phyloP scores from a whole-genome alignment of 2,329 filamentous ascomycete species.

The Colletotrichum cereale region DNA sequence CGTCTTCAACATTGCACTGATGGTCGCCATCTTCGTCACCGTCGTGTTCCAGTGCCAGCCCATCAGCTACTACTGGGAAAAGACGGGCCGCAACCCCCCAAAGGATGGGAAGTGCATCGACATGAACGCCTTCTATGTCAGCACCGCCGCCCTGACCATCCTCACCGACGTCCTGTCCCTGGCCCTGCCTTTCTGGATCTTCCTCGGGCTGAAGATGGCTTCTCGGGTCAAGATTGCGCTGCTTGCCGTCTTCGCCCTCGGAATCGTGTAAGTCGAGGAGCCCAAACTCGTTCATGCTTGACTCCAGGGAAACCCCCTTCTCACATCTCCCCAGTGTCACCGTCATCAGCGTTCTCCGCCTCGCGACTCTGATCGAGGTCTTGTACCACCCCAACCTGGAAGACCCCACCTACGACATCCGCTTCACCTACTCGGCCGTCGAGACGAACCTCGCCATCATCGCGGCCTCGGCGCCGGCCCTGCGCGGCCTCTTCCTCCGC shows the following conservation, averaged over 20 bases:
- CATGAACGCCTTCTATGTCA: conserved; percentile 46
- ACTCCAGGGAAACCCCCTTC: not conserved
- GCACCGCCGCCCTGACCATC: conserved; percentile 54
- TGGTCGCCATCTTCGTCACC: conserved; percentile 53
- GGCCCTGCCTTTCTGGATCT: conserved; percentile 52
- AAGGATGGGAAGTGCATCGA: conserved; percentile 36
- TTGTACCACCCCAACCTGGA: conserved; percentile 27
- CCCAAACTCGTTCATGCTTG: not conserved
- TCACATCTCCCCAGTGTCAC: conserved; percentile 35
- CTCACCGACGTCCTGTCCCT: conserved; percentile 56
- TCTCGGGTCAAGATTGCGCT: conserved; percentile 50
- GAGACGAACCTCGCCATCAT: conserved; percentile 56
- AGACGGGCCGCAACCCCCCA: conserved; percentile 30
- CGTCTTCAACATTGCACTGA: conserved; percentile 51
- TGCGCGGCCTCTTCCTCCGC: conserved; percentile 53
- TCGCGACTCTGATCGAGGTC: conserved; percentile 33
- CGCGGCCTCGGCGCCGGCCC: conserved; percentile 52
- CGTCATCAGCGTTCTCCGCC: conserved; percentile 27
- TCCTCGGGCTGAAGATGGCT: conserved; percentile 51
- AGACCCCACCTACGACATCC: conserved; percentile 48
- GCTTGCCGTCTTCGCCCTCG: conserved; percentile 51
- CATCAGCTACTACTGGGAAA: conserved; percentile 52
- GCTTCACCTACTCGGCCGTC: conserved; percentile 48
- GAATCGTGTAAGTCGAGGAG: conserved; percentile 42
- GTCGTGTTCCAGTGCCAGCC: conserved; percentile 58